phyloP scores from a whole-genome alignment of 495 filamentous ascomycete species.

The Penicillium cataractarum region DNA sequence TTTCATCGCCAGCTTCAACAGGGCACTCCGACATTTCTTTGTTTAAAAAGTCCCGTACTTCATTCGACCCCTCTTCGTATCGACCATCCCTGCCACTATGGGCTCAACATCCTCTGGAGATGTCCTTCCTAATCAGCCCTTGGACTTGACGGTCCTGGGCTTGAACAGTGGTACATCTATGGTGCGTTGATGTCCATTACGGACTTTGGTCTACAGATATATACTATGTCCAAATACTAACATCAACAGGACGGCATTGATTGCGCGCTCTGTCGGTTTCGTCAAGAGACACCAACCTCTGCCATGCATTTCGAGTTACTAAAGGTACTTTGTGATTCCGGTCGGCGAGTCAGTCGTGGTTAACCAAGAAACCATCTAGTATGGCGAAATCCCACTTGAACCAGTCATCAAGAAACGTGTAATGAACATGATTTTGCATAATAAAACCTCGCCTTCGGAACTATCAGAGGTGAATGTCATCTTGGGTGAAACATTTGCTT shows the following conservation, averaged over 20 bases:
- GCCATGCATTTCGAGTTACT: slow-evolving; percentile 54
- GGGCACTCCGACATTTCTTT: background rate
- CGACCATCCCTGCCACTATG: background rate
- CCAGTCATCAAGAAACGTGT: slow-evolving; percentile 58
- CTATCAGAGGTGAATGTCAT: slow-evolving; percentile 58
- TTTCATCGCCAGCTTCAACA: background rate
- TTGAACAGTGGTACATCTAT: slow-evolving; percentile 52
- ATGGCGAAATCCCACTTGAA: slow-evolving; percentile 51
- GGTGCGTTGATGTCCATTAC: slow-evolving; percentile 12
- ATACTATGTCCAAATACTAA: background rate
- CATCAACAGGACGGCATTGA: slow-evolving; percentile 49
- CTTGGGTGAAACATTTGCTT: slow-evolving; percentile 55
- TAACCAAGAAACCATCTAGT: slow-evolving; percentile 22
- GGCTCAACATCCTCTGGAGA: background rate
- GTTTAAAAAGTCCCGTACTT: background rate
- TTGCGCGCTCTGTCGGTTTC: slow-evolving; percentile 54
- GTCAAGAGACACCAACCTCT: slow-evolving; percentile 49
- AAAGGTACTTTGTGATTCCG: slow-evolving; percentile 22
- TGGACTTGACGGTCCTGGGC: slow-evolving; percentile 53
- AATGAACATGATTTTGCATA: slow-evolving; percentile 58
- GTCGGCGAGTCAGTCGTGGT: background rate
- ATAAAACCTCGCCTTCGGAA: slow-evolving; percentile 54
- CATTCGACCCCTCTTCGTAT: background rate
- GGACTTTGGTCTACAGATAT: background rate
- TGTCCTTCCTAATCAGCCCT: background rate